Evolutionary conservation across 768 basidiomycete genomes (phyloP), one percentile per base, ranked within the genome.

Genomic region (Suillus placidus): DNA sequence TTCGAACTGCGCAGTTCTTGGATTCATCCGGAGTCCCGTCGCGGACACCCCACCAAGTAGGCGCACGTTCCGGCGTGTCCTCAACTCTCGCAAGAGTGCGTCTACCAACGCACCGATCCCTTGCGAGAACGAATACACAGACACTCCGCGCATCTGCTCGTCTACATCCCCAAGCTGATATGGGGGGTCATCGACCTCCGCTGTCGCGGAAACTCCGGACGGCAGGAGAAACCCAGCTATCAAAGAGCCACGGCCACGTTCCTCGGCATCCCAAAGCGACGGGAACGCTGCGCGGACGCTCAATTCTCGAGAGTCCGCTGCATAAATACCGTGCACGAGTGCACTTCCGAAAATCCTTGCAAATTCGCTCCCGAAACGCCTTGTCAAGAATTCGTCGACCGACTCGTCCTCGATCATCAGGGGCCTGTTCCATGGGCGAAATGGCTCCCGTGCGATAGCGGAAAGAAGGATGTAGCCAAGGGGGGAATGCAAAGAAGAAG

Each of bases 321-420:
- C 95, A 73, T 98, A 98, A 63, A 99, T 92, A 0, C 97, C 97
- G 71, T 97, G 96, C 1, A 95, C 87, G 65, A 97, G 80, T 0
- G 96, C 90, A 40, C 84, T 93, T 73, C 91, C 88, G 63, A 98
- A 83, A 3, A 85, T 83, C 18, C 87, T 84, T 1, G 96, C 94
- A 70, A 96, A 85, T 2, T 81, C 76, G 7, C 81, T 74, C 0
- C 94, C 93, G 64, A 97, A 91, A 30, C 93, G 82, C 14, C 93
- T 83, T 0, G 85, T 74, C 63, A 98, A 73, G 69, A 99, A 92
- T 0, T 86, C 76, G 67, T 98, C 89, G 9, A 99, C 82, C 0
- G 88, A 89, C 71, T 97, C 95, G 74, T 99, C 97, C 2, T 78
- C 71, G 10, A 73, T 60, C 20, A 73, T 71, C 20, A 66, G n/a